Evolutionary conservation across 2,329 filamentous ascomycete genomes (phyloP).

Genomic region (Phaeosphaeria sp.): DNA sequence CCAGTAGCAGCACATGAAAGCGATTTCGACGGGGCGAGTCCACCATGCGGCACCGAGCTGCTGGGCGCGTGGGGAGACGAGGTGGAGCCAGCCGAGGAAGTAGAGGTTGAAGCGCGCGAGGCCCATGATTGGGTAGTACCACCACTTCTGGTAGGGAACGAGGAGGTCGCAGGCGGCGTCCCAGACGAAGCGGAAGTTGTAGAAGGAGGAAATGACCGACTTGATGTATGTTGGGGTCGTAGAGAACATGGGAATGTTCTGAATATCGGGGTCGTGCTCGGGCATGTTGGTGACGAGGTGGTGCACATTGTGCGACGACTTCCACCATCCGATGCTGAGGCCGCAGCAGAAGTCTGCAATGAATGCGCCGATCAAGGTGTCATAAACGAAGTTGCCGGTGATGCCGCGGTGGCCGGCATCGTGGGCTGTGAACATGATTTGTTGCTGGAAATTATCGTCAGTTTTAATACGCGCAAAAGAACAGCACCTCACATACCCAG

Average conservation of each 20-base stretch:
- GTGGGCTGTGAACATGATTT: slow-evolving; percentile 73
- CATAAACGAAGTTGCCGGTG: slow-evolving; percentile 63
- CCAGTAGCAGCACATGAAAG: slow-evolving; percentile 83
- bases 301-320: slow-evolving; percentile 72
- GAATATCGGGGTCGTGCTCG: slow-evolving; percentile 52
- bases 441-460: slow-evolving; percentile 56
- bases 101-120: slow-evolving; percentile 91
- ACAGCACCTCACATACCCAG: slow-evolving; percentile 55
- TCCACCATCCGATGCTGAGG: slow-evolving; percentile 73
- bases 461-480: not conserved
- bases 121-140: slow-evolving; percentile 82
- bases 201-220: slow-evolving; percentile 79
- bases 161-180: slow-evolving; percentile 75
- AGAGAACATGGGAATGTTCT: slow-evolving; percentile 83
- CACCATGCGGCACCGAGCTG: slow-evolving; percentile 80
- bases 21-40: slow-evolving; percentile 82
- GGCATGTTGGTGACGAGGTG: slow-evolving; percentile 71
- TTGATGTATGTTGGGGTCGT: slow-evolving; percentile 81
- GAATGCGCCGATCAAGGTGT: slow-evolving; percentile 68
- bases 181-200: slow-evolving; percentile 80
- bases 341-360: slow-evolving; percentile 71
- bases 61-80: slow-evolving; percentile 73
- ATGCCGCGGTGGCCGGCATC: slow-evolving; percentile 71
- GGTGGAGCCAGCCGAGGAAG: slow-evolving; percentile 78
- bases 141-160: slow-evolving; percentile 77